Conservation (phyloP, 108 stramenopile species). For the Tribonema minus region DNA sequence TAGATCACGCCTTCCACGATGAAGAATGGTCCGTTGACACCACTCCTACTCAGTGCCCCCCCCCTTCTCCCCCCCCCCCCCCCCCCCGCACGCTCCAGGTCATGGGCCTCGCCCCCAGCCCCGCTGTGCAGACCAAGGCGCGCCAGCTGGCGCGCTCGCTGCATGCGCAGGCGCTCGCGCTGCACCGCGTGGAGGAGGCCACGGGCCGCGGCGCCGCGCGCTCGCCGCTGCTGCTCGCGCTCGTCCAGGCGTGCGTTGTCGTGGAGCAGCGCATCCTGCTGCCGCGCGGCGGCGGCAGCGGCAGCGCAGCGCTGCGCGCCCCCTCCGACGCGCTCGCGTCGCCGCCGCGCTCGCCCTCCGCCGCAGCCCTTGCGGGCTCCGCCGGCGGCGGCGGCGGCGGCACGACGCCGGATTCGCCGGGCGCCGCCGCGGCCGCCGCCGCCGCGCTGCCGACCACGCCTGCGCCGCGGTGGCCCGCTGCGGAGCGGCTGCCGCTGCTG, state of each 20-base stretch:
- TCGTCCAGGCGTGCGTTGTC: constrained; percentile 22
- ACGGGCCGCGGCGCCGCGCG: not conserved
- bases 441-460: too few relatives aligned
- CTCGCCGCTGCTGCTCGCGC: constrained; percentile 34
- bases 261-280: not conserved
- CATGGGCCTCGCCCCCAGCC: too few relatives aligned
- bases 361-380: too few relatives aligned
- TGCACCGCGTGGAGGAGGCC: constrained; percentile 1
- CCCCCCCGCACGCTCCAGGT: too few relatives aligned
- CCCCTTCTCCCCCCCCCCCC: too few relatives aligned
- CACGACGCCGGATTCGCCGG: not conserved
- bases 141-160: not conserved
- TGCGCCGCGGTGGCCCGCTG: too few relatives aligned
- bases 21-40: too few relatives aligned
- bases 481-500: too few relatives aligned
- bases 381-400: not conserved
- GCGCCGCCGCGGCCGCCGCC: not conserved
- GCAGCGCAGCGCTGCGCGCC: not conserved
- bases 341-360: too few relatives aligned
- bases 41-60: too few relatives aligned
- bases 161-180: not conserved
- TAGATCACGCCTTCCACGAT: too few relatives aligned
- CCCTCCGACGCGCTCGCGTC: too few relatives aligned
- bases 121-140: not conserved
- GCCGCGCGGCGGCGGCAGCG: not conserved